These are phyloP conservation scores for Boletus reticuloceps DNA, from an alignment of 768 basidiomycete genomes.

Conservation along the genomic window DNA sequence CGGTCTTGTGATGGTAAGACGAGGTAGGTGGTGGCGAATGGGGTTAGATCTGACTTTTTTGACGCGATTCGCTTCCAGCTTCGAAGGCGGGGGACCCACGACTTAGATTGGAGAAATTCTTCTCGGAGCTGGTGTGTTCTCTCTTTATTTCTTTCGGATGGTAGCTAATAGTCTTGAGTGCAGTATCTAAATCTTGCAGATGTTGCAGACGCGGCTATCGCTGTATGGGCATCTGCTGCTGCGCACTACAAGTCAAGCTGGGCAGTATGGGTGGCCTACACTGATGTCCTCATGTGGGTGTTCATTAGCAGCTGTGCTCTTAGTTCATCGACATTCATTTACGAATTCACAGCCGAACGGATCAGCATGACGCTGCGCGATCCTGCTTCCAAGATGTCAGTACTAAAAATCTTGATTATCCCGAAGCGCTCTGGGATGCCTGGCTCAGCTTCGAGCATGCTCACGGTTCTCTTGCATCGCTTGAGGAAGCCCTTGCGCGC, in stretches of 20 bases:
- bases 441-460: conserved; percentile 88
- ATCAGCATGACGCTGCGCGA: conserved; percentile 59
- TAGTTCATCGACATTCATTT: background rate
- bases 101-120: conserved; percentile 79
- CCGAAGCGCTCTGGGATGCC: conserved; percentile 90
- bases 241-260: conserved; percentile 72
- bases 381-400: conserved; percentile 64
- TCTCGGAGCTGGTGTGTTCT: conserved; percentile 66
- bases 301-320: background rate
- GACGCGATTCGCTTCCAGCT: conserved; percentile 35
- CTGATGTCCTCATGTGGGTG: conserved; percentile 69
- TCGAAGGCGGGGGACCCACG: conserved; percentile 70
- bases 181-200: conserved; percentile 48
- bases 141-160: background rate
- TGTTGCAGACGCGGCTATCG: conserved; percentile 53
- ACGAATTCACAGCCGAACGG: conserved; percentile 42
- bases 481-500: conserved; percentile 61
- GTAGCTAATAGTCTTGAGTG: background rate
- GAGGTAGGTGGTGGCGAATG: conserved; percentile 38
- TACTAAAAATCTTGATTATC: conserved; percentile 85
- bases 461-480: conserved; percentile 67
- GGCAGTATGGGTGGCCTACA: conserved; percentile 71
- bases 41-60: background rate
- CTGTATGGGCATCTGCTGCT: conserved; percentile 63
- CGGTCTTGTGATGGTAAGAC: conserved; percentile 59